Evolutionary conservation across 2,329 filamentous ascomycete genomes (phyloP).

Genomic region (Fusarium sp.): DNA sequence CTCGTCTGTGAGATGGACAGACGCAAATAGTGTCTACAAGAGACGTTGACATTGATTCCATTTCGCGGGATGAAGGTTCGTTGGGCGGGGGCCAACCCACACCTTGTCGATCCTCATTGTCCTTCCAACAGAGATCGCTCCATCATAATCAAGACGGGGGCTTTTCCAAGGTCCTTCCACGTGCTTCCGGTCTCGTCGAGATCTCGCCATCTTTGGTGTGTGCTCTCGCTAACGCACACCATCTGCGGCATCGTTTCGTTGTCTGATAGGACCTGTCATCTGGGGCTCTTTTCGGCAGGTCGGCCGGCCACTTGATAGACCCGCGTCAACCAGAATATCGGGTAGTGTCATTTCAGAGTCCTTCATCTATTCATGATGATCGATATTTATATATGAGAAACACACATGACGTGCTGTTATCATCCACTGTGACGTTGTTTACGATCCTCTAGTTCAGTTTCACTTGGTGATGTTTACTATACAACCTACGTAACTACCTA

Average conservation of each 20-base stretch:
- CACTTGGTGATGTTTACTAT: background rate
- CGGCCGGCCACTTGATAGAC: constrained; percentile 5
- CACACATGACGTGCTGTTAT: background rate
- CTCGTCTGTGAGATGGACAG: background rate
- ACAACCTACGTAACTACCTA: background rate
- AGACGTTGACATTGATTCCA: constrained; percentile 6
- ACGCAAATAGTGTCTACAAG: background rate
- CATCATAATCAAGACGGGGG: constrained; percentile 11
- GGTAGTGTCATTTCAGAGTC: background rate
- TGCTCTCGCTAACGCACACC: constrained; percentile 10
- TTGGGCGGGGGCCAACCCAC: background rate
- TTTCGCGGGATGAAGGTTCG: constrained; percentile 10
- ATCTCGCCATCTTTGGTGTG: background rate
- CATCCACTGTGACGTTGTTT: background rate
- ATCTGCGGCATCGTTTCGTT: background rate
- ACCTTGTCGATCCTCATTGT: constrained; percentile 35
- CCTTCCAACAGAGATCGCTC: constrained; percentile 20
- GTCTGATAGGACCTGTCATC: background rate
- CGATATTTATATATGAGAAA: background rate
- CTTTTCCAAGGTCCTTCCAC: background rate
- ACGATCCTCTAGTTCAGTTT: background rate
- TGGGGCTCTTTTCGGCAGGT: constrained; percentile 1
- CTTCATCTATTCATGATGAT: background rate
- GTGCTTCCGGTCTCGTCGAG: constrained; percentile 3
- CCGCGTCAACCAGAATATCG: constrained; percentile 4